A percentile compares a stretch with the other conserved stretches of the same genome.
These are phyloP conservation scores for Chrysosporium keratinophilum DNA, from an alignment of 2,329 filamentous ascomycete genomes.

Conservation along the genomic window DNA sequence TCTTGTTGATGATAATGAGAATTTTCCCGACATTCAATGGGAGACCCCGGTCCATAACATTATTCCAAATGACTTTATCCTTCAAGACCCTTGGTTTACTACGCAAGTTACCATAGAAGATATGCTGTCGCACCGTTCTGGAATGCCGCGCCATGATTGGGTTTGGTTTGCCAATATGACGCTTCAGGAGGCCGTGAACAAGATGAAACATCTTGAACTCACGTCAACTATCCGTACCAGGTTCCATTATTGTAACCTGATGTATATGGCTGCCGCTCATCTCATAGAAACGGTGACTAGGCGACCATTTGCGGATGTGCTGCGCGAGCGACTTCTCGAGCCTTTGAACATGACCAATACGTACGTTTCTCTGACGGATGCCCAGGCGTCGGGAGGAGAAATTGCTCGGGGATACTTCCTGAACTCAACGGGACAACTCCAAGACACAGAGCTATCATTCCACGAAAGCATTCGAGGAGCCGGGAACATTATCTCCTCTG, in stretches of 20 bases:
- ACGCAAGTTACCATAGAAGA: conserved; percentile 26
- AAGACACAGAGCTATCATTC: conserved; percentile 13
- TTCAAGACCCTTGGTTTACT: conserved; percentile 23
- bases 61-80: conserved; percentile 25
- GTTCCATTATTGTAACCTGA: conserved; percentile 45
- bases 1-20: conserved; percentile 23
- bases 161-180: conserved; percentile 22
- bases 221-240: conserved; percentile 33
- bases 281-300: conserved; percentile 37
- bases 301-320: conserved; percentile 24
- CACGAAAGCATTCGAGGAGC: conserved; percentile 15
- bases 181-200: conserved; percentile 31
- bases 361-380: conserved; percentile 29
- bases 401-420: conserved; percentile 22
- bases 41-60: conserved; percentile 14
- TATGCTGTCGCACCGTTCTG: conserved; percentile 29
- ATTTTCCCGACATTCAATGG: conserved; percentile 20
- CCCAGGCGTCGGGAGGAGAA: conserved; percentile 21
- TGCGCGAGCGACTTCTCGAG: conserved; percentile 29
- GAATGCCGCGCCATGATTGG: conserved; percentile 21
- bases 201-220: conserved; percentile 37
- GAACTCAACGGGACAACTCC: conserved; percentile 11
- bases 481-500: conserved; percentile 25
- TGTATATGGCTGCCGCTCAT: conserved; percentile 43
- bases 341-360: conserved; percentile 36